A percentile compares a stretch with the other conserved stretches of the same genome.
Evolutionary conservation across 2,329 filamentous ascomycete genomes (phyloP).

Genomic region (Paracoccidioides brasiliensis): DNA sequence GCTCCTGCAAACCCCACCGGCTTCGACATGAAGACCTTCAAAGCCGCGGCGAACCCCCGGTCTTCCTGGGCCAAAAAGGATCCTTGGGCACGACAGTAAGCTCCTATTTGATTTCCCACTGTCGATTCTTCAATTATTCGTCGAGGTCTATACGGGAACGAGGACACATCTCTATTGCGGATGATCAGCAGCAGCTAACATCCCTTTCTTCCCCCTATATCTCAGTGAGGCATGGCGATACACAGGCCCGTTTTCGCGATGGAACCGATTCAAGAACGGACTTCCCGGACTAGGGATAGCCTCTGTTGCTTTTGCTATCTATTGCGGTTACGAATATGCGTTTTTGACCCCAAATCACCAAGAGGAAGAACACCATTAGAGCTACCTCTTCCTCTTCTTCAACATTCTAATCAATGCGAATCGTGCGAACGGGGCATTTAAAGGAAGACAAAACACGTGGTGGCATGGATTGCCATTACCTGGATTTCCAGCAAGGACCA

Average conservation of each 20-base stretch:
- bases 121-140: neutral
- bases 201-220: neutral
- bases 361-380: slow-evolving; percentile 45
- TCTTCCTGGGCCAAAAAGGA: slow-evolving; percentile 40
- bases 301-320: slow-evolving; percentile 76
- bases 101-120: slow-evolving; percentile 1
- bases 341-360: slow-evolving; percentile 63
- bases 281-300: slow-evolving; percentile 91
- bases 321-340: slow-evolving; percentile 80
- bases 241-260: slow-evolving; percentile 72
- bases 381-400: neutral
- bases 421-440: neutral
- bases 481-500: neutral
- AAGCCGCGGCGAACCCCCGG: slow-evolving; percentile 51
- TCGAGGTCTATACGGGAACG: neutral
- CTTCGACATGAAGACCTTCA: slow-evolving; percentile 76
- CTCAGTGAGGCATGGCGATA: slow-evolving; percentile 90
- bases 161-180: too few relatives aligned
- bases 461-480: neutral
- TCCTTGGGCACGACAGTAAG: slow-evolving; percentile 51
- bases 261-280: slow-evolving; percentile 72
- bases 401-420: neutral
- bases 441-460: neutral
- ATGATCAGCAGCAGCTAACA: neutral
- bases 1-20: slow-evolving; percentile 59